phyloP scores from a whole-genome alignment of 2,329 filamentous ascomycete species.

The Pseudocercospora eumusae region DNA sequence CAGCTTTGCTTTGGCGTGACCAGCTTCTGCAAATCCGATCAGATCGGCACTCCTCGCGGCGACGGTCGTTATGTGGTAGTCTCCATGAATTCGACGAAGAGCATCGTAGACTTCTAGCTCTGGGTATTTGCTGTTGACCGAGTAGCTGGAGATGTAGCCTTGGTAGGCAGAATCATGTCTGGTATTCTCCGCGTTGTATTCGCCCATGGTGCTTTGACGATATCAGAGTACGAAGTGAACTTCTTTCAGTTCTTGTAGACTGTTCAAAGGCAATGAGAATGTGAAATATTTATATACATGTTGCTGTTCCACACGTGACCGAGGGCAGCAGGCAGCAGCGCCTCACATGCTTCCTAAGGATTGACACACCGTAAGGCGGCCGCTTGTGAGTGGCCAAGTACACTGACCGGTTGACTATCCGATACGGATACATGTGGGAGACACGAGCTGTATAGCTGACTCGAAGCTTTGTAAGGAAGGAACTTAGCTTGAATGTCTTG shows the following conservation, averaged over 20 bases:
- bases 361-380: background rate
- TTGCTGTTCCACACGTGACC: slow-evolving; percentile 1
- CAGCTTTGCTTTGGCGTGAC: slow-evolving; percentile 42
- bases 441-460: background rate
- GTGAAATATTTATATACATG: background rate
- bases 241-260: no score
- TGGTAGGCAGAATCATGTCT: slow-evolving; percentile 13
- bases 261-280: background rate
- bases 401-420: slow-evolving; percentile 1
- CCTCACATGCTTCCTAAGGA: background rate
- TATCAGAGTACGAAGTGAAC: background rate
- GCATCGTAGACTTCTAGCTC: slow-evolving; percentile 22
- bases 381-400: slow-evolving; percentile 11
- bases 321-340: slow-evolving; percentile 6
- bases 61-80: slow-evolving; percentile 21
- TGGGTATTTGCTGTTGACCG: slow-evolving; percentile 10
- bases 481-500: background rate
- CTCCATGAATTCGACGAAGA: slow-evolving; percentile 15
- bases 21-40: slow-evolving; percentile 45
- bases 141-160: slow-evolving; percentile 14
- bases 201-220: slow-evolving; percentile 7
- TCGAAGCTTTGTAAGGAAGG: background rate
- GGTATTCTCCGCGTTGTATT: background rate
- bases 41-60: slow-evolving; percentile 32
- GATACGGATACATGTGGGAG: background rate